phyloP scores from a whole-genome alignment of 2,329 filamentous ascomycete genomes.

The Monascus ruber region DNA sequence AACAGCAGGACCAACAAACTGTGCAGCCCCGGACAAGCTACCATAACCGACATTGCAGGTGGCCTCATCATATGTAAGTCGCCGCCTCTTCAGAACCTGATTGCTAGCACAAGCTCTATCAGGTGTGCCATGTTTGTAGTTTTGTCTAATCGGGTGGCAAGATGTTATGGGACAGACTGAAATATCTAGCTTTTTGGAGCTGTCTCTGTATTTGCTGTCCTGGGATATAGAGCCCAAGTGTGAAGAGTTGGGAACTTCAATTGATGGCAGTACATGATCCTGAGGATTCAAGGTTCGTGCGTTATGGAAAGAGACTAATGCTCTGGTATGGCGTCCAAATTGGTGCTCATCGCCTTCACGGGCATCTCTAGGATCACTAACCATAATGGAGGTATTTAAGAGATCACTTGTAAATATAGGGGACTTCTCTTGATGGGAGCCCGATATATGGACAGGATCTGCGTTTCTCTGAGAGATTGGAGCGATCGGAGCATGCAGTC shows the following conservation, averaged over 20 bases:
- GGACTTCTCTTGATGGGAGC: slow-evolving; percentile 5
- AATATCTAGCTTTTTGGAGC: background rate
- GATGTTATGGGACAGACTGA: slow-evolving; percentile 20
- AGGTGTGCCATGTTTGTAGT: slow-evolving; percentile 1
- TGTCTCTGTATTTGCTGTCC: too few species aligned
- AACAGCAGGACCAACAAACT: slow-evolving; percentile 3
- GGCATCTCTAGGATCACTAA: slow-evolving; percentile 17
- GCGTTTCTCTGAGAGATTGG: slow-evolving; percentile 8
- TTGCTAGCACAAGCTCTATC: slow-evolving; percentile 13
- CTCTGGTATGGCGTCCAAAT: slow-evolving; percentile 8
- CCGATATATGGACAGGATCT: slow-evolving; percentile 9
- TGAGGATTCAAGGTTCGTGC: slow-evolving; percentile 11
- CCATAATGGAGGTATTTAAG: slow-evolving; percentile 20
- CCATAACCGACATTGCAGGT: slow-evolving; percentile 6
- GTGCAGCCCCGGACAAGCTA: slow-evolving; percentile 1
- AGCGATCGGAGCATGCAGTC: slow-evolving; percentile 9
- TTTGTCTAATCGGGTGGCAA: slow-evolving; percentile 9
- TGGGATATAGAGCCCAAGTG: slow-evolving; percentile 4
- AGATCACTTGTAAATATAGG: slow-evolving; percentile 8
- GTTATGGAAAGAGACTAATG: slow-evolving; percentile 6
- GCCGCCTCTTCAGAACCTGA: slow-evolving; percentile 22
- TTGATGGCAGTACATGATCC: slow-evolving; percentile 24
- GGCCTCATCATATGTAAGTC: slow-evolving; percentile 16
- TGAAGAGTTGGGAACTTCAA: slow-evolving; percentile 17
- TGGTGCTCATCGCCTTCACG: slow-evolving; percentile 8